Conservation (phyloP, 2,329 filamentous ascomycete genomes). For the Xylogone sp. region DNA sequence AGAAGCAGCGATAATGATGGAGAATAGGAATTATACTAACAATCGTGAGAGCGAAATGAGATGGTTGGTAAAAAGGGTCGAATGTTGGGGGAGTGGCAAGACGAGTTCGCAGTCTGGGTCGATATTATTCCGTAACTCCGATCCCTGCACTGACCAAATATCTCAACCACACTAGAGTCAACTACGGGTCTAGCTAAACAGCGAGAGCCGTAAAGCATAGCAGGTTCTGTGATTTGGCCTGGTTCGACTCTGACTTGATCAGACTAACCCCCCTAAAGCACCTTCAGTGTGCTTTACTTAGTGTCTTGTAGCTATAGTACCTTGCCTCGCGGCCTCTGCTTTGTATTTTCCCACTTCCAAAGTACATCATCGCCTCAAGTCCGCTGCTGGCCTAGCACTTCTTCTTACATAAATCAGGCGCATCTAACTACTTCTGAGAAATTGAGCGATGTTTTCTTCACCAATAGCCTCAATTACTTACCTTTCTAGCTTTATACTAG, state of each 20-base stretch:
- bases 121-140: neutral
- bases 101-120: too few relatives aligned
- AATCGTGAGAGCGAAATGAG: too few relatives aligned
- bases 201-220: too few relatives aligned
- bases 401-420: neutral
- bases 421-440: too few relatives aligned
- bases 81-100: too few relatives aligned
- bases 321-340: neutral
- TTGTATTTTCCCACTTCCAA: neutral
- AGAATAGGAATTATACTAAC: too few relatives aligned
- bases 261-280: neutral
- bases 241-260: too few relatives aligned
- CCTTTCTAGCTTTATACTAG: neutral
- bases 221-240: too few relatives aligned
- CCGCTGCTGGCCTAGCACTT: neutral
- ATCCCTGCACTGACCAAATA: neutral
- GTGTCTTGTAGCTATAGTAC: neutral
- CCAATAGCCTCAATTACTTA: neutral
- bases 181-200: too few relatives aligned
- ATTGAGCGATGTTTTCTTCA: neutral
- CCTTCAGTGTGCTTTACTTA: neutral
- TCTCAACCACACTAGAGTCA: too few relatives aligned
- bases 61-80: too few relatives aligned
- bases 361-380: neutral
- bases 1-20: too few relatives aligned